phyloP scores from a whole-genome alignment of 2,329 filamentous ascomycete species.

The Fusarium armeniacum region DNA sequence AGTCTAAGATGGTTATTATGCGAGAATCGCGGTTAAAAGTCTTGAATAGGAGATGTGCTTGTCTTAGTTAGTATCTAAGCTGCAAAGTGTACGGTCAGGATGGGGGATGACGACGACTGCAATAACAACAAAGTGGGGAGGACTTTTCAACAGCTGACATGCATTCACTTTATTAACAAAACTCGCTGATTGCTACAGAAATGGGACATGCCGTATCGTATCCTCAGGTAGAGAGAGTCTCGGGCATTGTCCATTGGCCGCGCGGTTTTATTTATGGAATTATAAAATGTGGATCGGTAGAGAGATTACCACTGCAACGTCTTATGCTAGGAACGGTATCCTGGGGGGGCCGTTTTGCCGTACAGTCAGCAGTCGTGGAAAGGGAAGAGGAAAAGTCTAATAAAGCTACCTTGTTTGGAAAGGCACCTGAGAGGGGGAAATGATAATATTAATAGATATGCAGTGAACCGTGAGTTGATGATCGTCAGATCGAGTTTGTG shows the following conservation, averaged over 20 bases:
- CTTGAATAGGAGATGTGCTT: constrained; percentile 5
- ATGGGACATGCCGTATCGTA: constrained; percentile 16
- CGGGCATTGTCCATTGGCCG: constrained; percentile 14
- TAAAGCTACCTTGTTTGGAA: background rate
- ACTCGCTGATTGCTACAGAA: constrained; percentile 6
- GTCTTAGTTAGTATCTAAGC: background rate
- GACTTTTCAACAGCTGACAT: constrained; percentile 17
- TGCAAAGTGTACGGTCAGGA: background rate
- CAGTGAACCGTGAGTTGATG: constrained; percentile 10
- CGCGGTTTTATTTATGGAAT: constrained; percentile 42
- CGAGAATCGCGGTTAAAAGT: constrained; percentile 6
- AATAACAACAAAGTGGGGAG: constrained; percentile 24
- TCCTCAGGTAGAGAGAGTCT: background rate
- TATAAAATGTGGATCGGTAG: constrained; percentile 29
- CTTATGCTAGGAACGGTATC: constrained; percentile 23
- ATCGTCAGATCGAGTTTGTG: background rate
- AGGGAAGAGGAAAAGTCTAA: background rate
- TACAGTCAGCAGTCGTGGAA: constrained; percentile 4
- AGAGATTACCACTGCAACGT: constrained; percentile 40
- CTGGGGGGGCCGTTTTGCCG: background rate
- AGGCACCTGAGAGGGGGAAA: background rate
- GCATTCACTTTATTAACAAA: constrained; percentile 3
- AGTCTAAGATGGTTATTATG: background rate
- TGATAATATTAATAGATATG: constrained; percentile 18
- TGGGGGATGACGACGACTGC: constrained; percentile 32